Percentiles rank a stretch among this genome's conserved stretches.
These are phyloP conservation scores for Penicillium verrucosum DNA, from an alignment of 2,329 filamentous ascomycete genomes.

Conservation along the genomic window DNA sequence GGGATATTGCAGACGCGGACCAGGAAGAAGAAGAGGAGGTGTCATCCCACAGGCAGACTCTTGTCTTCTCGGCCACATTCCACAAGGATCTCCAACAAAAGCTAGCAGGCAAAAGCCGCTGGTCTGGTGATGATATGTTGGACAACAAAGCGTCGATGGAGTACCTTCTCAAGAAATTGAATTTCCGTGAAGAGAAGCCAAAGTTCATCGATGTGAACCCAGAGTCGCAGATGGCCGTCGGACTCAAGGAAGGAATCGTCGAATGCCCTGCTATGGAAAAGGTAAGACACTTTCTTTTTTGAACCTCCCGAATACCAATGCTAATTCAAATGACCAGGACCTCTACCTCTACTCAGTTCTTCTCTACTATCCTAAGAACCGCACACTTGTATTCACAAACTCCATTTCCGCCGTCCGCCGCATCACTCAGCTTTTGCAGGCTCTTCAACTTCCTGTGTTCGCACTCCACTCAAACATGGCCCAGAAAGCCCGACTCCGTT, in stretches of 20 bases:
- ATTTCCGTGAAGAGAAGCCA: slow-evolving; percentile 78
- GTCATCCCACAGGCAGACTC: slow-evolving; percentile 64
- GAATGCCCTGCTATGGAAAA: slow-evolving; percentile 94
- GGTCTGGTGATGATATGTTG: slow-evolving; percentile 57
- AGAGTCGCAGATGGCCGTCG: slow-evolving; percentile 78
- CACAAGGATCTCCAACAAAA: slow-evolving; percentile 89
- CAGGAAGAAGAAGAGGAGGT: slow-evolving; percentile 46
- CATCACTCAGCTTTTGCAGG: slow-evolving; percentile 77
- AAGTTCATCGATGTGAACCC: slow-evolving; percentile 93
- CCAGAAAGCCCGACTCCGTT: slow-evolving; percentile 91
- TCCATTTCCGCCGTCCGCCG: slow-evolving; percentile 90
- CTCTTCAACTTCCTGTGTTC: slow-evolving; percentile 71
- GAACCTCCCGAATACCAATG: neutral
- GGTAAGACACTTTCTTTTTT: slow-evolving; percentile 44
- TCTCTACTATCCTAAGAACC: slow-evolving; percentile 73
- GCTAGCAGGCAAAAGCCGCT: slow-evolving; percentile 71
- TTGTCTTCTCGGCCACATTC: slow-evolving; percentile 96
- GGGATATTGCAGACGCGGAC: slow-evolving; percentile 28
- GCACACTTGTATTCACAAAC: slow-evolving; percentile 90
- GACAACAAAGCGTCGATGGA: slow-evolving; percentile 81
- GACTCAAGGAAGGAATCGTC: slow-evolving; percentile 82
- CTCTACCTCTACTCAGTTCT: slow-evolving; percentile 88
- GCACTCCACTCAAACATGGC: slow-evolving; percentile 91
- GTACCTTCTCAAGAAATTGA: slow-evolving; percentile 84
- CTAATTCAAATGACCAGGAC: slow-evolving; percentile 53